Percentiles rank a stretch among this genome's conserved stretches.
phyloP scores from a whole-genome alignment of 1,139 yeast species.

The Taphrina confusa region DNA sequence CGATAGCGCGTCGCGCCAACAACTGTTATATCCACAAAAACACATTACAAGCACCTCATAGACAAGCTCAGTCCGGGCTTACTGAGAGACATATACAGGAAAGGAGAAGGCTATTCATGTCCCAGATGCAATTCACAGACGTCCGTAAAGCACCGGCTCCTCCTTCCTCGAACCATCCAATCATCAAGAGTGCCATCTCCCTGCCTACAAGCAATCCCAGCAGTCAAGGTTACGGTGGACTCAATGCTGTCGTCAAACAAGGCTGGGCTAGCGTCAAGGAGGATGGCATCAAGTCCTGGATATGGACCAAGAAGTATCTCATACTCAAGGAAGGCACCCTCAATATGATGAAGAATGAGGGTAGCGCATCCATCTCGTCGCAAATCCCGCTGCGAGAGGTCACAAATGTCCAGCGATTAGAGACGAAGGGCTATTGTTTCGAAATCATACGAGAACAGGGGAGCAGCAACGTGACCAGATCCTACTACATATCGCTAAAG shows the following conservation, averaged over 20 bases:
- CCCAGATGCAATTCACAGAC: constrained; percentile 30
- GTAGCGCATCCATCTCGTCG: constrained; percentile 38
- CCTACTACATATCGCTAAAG: constrained; percentile 74
- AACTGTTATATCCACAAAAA: too few relatives aligned
- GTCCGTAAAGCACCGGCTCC: constrained; percentile 28
- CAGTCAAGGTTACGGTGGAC: constrained; percentile 28
- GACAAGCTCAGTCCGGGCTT: too few relatives aligned
- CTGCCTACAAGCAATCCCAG: constrained; percentile 29
- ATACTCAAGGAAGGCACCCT: constrained; percentile 73
- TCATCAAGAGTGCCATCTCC: constrained; percentile 23
- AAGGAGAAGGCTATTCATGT: constrained; percentile 1
- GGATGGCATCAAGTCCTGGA: constrained; percentile 71
- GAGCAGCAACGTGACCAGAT: constrained; percentile 47
- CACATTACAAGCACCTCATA: too few relatives aligned
- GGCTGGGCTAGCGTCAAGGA: constrained; percentile 95
- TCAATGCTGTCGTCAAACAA: constrained; percentile 44
- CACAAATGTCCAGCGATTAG: constrained; percentile 60
- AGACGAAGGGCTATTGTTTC: constrained; percentile 70
- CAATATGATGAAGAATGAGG: constrained; percentile 73
- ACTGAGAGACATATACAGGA: too few relatives aligned
- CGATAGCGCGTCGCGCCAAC: too few relatives aligned
- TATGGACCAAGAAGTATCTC: constrained; percentile 85
- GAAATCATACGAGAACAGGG: constrained; percentile 65
- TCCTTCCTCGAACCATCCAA: constrained; percentile 11
- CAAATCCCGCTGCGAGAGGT: constrained; percentile 59